Percentiles rank a stretch among this genome's conserved stretches.
Conservation (phyloP, 148 eudicot species). For the Cornus controversa region DNA sequence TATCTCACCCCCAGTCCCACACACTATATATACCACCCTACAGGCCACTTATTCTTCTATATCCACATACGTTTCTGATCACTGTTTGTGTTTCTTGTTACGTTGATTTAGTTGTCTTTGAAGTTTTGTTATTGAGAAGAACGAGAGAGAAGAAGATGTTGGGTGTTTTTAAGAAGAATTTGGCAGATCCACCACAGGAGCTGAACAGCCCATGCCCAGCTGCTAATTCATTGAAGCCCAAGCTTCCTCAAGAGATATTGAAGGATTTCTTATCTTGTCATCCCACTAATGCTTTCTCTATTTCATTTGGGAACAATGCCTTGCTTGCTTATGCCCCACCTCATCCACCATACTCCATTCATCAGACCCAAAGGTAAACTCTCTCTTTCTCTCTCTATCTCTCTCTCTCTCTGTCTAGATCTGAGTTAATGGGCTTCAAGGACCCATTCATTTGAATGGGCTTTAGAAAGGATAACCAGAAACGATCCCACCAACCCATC, state of each 20-base stretch:
- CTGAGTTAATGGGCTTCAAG: background rate
- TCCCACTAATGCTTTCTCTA: conserved; percentile 42
- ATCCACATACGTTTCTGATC: background rate
- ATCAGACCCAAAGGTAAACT: conserved; percentile 38
- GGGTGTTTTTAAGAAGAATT: conserved; percentile 70
- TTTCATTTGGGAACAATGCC: conserved; percentile 61
- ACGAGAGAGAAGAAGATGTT: conserved; percentile 43
- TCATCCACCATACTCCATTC: conserved; percentile 21
- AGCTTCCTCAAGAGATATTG: conserved; percentile 52
- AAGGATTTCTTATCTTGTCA: conserved; percentile 50
- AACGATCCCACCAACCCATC: too few species aligned
- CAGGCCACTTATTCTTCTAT: background rate
- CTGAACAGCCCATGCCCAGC: conserved; percentile 80
- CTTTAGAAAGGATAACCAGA: too few species aligned
- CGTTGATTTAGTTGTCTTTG: background rate
- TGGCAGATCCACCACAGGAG: conserved; percentile 79
- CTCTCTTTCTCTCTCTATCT: background rate
- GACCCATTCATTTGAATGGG: too few species aligned
- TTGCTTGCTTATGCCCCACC: conserved; percentile 67
- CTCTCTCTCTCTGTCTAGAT: background rate
- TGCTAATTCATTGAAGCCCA: conserved; percentile 26
- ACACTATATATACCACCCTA: background rate
- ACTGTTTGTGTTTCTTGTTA: background rate
- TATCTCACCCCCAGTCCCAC: background rate
- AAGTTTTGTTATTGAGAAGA: background rate